phyloP scores from a whole-genome alignment of 345 rosid genomes.

The Syzygium oleosum region DNA sequence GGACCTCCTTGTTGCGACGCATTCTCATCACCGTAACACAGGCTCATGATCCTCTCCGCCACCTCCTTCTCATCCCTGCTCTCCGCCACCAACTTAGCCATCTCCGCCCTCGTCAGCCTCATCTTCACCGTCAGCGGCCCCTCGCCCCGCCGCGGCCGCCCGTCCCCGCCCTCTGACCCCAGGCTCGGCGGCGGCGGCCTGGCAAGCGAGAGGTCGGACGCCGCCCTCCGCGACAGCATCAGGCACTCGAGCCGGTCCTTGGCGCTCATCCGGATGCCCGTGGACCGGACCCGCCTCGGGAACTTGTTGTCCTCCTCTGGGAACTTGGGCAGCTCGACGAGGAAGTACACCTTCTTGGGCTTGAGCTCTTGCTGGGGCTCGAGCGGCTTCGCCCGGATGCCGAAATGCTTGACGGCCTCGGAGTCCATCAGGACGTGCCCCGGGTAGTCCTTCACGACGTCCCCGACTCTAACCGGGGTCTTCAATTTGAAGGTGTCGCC shows the following conservation, averaged over 20 bases:
- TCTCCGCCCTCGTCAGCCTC: slow-evolving; percentile 60
- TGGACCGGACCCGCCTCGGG: slow-evolving; percentile 66
- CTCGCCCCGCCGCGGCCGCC: not conserved
- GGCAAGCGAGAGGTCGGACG: slow-evolving; percentile 45
- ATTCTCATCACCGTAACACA: slow-evolving; percentile 12
- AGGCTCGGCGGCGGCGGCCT: not conserved
- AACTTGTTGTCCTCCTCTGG: slow-evolving; percentile 19
- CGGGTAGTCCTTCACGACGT: slow-evolving; percentile 60
- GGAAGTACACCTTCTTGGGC: slow-evolving; percentile 58
- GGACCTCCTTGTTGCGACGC: not conserved
- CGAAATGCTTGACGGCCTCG: slow-evolving; percentile 65
- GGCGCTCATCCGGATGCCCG: slow-evolving; percentile 64
- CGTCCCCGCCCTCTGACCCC: not conserved
- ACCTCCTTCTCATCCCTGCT: slow-evolving; percentile 54
- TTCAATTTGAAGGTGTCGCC: slow-evolving; percentile 69
- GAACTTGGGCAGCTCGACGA: slow-evolving; percentile 62
- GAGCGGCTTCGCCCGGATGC: slow-evolving; percentile 67
- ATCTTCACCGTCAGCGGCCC: slow-evolving; percentile 43
- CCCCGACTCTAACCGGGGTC: slow-evolving; percentile 55
- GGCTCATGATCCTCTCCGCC: slow-evolving; percentile 56
- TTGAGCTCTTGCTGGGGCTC: slow-evolving; percentile 50
- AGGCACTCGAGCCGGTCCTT: slow-evolving; percentile 80
- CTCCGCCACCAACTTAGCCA: slow-evolving; percentile 61
- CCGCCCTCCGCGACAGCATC: slow-evolving; percentile 70
- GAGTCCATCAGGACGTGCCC: slow-evolving; percentile 76